Evolutionary conservation across 2,329 filamentous ascomycete species (phyloP), one percentile per base, ranked within the genome.

Genomic region (Pestalotiopsis sp.): DNA sequence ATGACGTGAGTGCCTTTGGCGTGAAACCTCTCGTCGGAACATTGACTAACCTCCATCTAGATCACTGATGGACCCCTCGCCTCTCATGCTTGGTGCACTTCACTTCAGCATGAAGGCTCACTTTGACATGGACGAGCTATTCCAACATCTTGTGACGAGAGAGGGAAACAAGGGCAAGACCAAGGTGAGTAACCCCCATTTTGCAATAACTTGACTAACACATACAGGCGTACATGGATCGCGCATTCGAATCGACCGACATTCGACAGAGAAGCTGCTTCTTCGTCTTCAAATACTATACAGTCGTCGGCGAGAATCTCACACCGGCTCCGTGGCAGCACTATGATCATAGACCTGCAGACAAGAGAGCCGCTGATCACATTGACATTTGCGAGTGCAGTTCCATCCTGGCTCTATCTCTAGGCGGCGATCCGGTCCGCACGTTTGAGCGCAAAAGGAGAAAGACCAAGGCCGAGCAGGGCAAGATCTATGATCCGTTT

Each of bases 41-140:
- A 63, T 3, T 52, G 1, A 63, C 13, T 63, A 14, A 24, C 11
- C 14, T 24, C 7, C 6, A 24, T 9, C 30, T 20, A 66, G 40
- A 14, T 66, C 10, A 14, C 44, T 10, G 24, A 6, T 26, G 13
- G 88, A 91, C 70, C 88, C 88, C 1, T 85, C 86, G 1, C 86
- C 88, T 0, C 81, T 89, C 6, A 82, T 88, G 44, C 86, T 90
- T 64, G 88, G 84, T 1, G 86, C 86, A 0, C 78, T 89, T 2
- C 88, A 90, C 73, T 77, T 88, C 66, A 87, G 87, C 2, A 84
- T 90, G 80, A 80, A 83, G 35, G 74, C 83, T 13, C 79, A 85
- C 67, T 90, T 90, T 70, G 88, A 91, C 72, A 88, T 90, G 85
- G 83, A 89, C 61, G 88, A 89, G 69, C 78, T 91, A 1, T 86